Base-by-base conservation (phyloP, 139 green algal species). In the Chlamydomonas sp. region DNA sequence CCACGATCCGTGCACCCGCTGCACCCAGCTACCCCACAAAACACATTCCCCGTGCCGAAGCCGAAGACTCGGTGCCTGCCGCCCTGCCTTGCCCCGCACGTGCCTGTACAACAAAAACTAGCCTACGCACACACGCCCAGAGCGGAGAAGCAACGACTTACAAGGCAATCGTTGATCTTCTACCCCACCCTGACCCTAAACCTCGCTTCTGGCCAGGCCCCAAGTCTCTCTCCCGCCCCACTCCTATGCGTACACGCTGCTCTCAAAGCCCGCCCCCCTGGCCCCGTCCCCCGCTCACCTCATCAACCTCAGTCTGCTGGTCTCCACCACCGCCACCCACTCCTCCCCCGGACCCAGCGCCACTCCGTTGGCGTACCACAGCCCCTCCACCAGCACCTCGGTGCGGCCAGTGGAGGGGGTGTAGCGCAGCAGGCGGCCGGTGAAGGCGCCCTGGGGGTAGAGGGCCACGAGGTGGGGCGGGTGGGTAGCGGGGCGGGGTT, bases 311-410 rank as follows among this genome's bases (percentile, higher is more conserved):
- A 88, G 49, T 17, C 72, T 57, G 15, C 77, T 89, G 64, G 84
- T 94, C 77, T 95, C 94, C 1, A 77, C 90, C 3, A 97, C 90
- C 8, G 94, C 80, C 7, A 98, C 87, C 76, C 90, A 97, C 3
- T 80, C 91, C 62, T 92, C 90, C 68, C 96, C 95, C 20, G 83
- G 76, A 5, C 92, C 89, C 75, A 98, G 82, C 15, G 94, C 93
- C 7, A 98, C 94, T 6, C 96, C 96, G 80, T 98, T 98, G 20
- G 96, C 91, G 79, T 95, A 98, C 87, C 85, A 95, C 14, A 97
- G 63, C 90, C 92, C 93, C 18, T 82, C 78, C 8, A 89, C 77
- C 5, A 97, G 87, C 73, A 94, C 79, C 10, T 80, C 66, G 2
- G 95, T 94, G 1, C 66, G 63, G 17, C 87, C 66, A 8, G 78